Conservation (phyloP, 768 basidiomycete species). For the Kwoniella newhampshirensis region DNA sequence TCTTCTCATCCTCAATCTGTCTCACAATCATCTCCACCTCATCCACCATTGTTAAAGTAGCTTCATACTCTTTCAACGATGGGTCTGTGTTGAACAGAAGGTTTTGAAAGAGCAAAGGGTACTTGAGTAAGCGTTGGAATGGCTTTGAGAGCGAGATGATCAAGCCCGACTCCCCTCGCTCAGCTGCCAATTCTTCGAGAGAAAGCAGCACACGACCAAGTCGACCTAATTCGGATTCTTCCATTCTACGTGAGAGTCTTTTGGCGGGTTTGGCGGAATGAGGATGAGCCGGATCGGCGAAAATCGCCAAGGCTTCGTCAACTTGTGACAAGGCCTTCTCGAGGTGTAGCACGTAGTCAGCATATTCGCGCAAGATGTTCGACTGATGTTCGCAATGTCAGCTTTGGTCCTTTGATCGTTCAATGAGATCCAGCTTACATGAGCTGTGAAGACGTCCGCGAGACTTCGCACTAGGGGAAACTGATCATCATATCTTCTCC, state of each 20-base stretch:
- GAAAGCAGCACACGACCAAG: conserved; percentile 18
- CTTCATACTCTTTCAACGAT: conserved; percentile 92
- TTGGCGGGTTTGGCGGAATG: conserved; percentile 9
- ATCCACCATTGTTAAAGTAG: conserved; percentile 88
- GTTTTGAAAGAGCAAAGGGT: conserved; percentile 96
- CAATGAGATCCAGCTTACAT: conserved; percentile 63
- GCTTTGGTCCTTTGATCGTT: conserved; percentile 2
- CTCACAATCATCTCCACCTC: conserved; percentile 95
- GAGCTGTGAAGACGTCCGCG: conserved; percentile 92
- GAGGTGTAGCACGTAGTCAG: conserved; percentile 88
- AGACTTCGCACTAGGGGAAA: conserved; percentile 88
- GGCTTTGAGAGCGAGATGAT: conserved; percentile 95
- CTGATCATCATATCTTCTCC: conserved; percentile 90
- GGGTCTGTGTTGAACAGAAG: conserved; percentile 90
- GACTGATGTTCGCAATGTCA: conserved; percentile 60
- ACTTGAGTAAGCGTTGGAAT: conserved; percentile 93
- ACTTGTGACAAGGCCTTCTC: conserved; percentile 86
- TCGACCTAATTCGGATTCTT: conserved; percentile 21
- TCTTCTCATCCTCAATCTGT: conserved; percentile 97
- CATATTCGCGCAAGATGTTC: conserved; percentile 89
- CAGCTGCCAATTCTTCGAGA: conserved; percentile 74
- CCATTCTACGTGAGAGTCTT: conserved; percentile 16
- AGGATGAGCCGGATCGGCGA: conserved; percentile 4
- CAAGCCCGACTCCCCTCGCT: conserved; percentile 89
- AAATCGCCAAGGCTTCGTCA: conserved; percentile 68